These are phyloP conservation scores for Leptographium wingfieldii DNA, from an alignment of 2,329 filamentous ascomycete genomes.

Conservation along the genomic window DNA sequence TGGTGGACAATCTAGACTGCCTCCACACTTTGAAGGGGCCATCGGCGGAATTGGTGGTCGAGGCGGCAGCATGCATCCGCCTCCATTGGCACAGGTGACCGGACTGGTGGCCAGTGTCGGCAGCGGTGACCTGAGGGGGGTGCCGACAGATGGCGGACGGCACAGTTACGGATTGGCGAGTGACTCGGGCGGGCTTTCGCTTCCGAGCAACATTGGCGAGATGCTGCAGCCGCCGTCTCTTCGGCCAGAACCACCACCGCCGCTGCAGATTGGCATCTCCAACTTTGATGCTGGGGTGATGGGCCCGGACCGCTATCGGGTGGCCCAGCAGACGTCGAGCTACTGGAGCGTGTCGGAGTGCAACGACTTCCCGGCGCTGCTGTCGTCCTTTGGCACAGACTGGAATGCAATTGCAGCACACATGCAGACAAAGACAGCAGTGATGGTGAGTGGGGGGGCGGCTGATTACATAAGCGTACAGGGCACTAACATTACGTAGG, in stretches of 20 bases:
- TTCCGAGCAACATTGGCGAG: constrained; percentile 31
- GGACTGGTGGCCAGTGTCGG: neutral
- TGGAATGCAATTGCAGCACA: constrained; percentile 63
- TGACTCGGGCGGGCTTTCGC: constrained; percentile 7
- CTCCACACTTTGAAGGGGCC: constrained; percentile 29
- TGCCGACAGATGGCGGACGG: neutral
- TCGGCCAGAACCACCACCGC: constrained; percentile 38
- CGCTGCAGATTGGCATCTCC: constrained; percentile 32
- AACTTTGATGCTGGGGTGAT: constrained; percentile 37
- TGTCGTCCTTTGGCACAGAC: constrained; percentile 67
- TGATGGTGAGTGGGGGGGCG: constrained; percentile 47
- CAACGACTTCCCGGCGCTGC: constrained; percentile 60
- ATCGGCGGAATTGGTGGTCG: neutral
- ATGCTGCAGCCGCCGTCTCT: constrained; percentile 45
- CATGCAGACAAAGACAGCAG: constrained; percentile 73
- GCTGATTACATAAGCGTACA: neutral
- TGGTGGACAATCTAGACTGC: constrained; percentile 19
- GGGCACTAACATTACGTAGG: constrained; percentile 25
- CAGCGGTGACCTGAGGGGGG: neutral
- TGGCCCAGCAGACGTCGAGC: constrained; percentile 53
- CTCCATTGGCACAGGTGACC: neutral
- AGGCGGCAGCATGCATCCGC: constrained; percentile 5
- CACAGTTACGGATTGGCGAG: neutral
- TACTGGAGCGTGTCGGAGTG: constrained; percentile 82
- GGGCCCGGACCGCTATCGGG: constrained; percentile 29